A percentile compares a stretch with the other conserved stretches of the same genome.
Conservation (phyloP, 2,329 filamentous ascomycete species). For the Ascomycota sp. region DNA sequence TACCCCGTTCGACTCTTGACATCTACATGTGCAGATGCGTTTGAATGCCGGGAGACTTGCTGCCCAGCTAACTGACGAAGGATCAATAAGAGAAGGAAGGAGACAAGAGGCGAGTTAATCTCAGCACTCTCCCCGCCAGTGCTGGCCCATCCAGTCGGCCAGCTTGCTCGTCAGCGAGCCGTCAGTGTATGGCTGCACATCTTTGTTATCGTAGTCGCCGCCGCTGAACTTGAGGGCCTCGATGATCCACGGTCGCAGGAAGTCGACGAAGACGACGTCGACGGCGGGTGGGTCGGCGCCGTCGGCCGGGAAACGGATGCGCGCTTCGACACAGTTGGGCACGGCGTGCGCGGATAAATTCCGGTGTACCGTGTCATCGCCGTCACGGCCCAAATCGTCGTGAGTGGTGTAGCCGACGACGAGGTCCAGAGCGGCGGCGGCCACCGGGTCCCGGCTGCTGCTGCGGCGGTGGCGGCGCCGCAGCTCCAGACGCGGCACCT, state of each 20-base stretch:
- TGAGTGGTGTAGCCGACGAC: constrained; percentile 65
- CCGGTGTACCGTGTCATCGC: constrained; percentile 75
- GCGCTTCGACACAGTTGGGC: constrained; percentile 65
- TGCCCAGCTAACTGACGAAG: no score
- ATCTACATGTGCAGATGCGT: no score
- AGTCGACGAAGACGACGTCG: constrained; percentile 81
- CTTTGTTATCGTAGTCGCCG: constrained; percentile 23
- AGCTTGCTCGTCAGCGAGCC: constrained; percentile 35
- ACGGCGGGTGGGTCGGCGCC: constrained; percentile 44
- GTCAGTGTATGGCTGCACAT: constrained; percentile 31
- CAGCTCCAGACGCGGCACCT: constrained; percentile 11
- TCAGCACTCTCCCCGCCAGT: constrained; percentile 33
- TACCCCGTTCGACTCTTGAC: no score
- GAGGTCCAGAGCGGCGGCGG: constrained; percentile 22
- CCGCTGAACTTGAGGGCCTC: constrained; percentile 46
- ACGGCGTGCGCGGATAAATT: constrained; percentile 54
- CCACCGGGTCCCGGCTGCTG: no score
- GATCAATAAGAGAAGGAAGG: not conserved
- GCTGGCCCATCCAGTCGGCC: constrained; percentile 33
- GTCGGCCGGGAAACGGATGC: constrained; percentile 37
- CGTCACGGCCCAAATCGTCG: constrained; percentile 65
- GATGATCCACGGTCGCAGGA: constrained; percentile 66
- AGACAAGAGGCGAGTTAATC: not conserved
- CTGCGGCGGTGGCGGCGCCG: no score
- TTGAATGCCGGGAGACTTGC: no score